phyloP scores from a whole-genome alignment of 192 early-diverging fungal genomes.

The Coemansia sp. region DNA sequence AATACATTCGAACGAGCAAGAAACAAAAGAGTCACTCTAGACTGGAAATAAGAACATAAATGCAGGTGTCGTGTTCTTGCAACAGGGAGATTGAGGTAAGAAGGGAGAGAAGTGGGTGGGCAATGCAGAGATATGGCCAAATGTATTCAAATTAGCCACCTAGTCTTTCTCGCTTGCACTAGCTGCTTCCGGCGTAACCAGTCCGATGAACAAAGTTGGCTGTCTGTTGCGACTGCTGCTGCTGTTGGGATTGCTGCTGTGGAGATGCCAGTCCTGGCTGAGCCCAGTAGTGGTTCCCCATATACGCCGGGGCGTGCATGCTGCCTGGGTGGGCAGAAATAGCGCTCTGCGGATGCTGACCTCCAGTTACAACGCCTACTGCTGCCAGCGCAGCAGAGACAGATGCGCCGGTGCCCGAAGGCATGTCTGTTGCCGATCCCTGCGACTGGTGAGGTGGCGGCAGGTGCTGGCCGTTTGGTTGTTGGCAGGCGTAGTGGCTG shows the following conservation, averaged over 20 bases:
- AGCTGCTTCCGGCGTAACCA: conserved; percentile 33
- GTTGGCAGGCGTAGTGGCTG: conserved; percentile 38
- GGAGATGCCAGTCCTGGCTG: conserved; percentile 37
- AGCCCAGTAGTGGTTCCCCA: conserved; percentile 45
- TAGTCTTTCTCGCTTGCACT: neutral
- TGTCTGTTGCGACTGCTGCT: conserved; percentile 20
- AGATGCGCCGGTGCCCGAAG: conserved; percentile 19
- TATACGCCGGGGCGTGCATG: conserved; percentile 34
- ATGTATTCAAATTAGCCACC: neutral
- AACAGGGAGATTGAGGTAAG: neutral
- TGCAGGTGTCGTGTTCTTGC: conserved; percentile 14
- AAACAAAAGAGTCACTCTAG: conserved; percentile 9
- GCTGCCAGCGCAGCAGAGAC: conserved; percentile 37
- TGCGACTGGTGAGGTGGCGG: conserved; percentile 24
- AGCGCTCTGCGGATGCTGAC: conserved; percentile 16
- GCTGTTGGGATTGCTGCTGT: conserved; percentile 26
- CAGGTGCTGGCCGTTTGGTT: conserved; percentile 18
- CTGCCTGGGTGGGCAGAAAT: conserved; percentile 13
- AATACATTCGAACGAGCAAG: conserved; percentile 12
- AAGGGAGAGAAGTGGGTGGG: neutral
- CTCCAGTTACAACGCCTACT: conserved; percentile 29
- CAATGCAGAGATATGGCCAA: neutral
- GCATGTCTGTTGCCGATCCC: conserved; percentile 19
- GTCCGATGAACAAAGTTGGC: conserved; percentile 36
- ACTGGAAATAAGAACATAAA: conserved; percentile 11